Base-by-base conservation (phyloP, 2,329 filamentous ascomycete species). In the Aspergillus fumigatus region DNA sequence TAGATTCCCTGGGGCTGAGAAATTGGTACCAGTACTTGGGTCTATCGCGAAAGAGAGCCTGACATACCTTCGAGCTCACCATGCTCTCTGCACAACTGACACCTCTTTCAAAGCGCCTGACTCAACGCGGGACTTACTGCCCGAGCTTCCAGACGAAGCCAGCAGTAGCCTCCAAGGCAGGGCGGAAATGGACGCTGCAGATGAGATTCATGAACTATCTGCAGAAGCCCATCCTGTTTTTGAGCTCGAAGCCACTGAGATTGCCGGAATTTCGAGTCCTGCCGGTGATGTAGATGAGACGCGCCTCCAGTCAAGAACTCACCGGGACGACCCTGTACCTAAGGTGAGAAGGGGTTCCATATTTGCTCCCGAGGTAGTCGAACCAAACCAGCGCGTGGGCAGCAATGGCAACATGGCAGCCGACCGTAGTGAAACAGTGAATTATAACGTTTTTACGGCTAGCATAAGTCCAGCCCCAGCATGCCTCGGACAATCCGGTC, bases 31-130 rank as follows among this genome's bases (percentile, higher is more conserved):
- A 1, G 65, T 81, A 1, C 63, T 86, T 25, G 75, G 75, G 7
- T 73, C 77, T 21, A 70, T 72, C 58, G 80, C 79, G 8, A 73
- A 76, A 7, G 72, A 79, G 1, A 77, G 73, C 26, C 56, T 86
- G 62, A 80, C 75, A 2, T 84, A 83, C 63, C 65, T 86, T 10
- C 76, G 83, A 43, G 73, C 83, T 26, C 80, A 85, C 56, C 82
- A 85, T 69, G 72, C 76, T 29, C 64, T 86, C 17, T 68, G 84
- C 38, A 85, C 82, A 0, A 72, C 79, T 56, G 75, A 79, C 51
- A 62, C 70, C 1, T 71, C 72, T 0, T 52, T 59, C 6, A 73
- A 67, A 50, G 73, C 76, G 21, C 53, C 57, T 17, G 48, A 60
- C 19, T 66, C 67, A 14, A 59, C 65, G 7, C 54, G 62, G 26